Evolutionary conservation across 306 rosid genomes (phyloP).

Genomic region (Trifolium pratense): DNA sequence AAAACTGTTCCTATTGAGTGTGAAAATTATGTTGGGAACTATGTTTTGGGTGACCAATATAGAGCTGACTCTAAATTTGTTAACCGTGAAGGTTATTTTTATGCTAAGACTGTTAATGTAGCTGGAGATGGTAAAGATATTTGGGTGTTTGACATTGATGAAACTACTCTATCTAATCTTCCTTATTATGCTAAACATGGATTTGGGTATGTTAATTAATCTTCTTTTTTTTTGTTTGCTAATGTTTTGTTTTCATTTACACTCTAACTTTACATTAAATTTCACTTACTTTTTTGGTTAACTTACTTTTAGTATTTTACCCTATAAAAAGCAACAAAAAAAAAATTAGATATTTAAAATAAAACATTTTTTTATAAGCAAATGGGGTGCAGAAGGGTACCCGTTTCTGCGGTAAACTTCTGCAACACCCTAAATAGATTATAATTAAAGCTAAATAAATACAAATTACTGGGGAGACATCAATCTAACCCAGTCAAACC

Average conservation of each 20-base stretch:
- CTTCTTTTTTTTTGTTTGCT: not conserved
- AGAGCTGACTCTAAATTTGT: slow-evolving; percentile 52
- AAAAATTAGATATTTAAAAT: too few relatives aligned
- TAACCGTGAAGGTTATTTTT: slow-evolving; percentile 35
- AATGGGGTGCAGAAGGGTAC: too few relatives aligned
- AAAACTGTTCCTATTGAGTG: slow-evolving; percentile 51
- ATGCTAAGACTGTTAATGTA: slow-evolving; percentile 37
- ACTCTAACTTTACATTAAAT: not conserved
- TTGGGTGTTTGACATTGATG: slow-evolving; percentile 62
- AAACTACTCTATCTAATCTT: slow-evolving; percentile 62
- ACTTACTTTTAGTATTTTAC: not conserved
- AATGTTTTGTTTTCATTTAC: not conserved
- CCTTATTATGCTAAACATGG: slow-evolving; percentile 57
- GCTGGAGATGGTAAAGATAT: slow-evolving; percentile 34
- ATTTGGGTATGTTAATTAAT: slow-evolving; percentile 49
- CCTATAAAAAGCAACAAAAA: not conserved
- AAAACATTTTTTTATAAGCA: too few relatives aligned
- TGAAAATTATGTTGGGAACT: slow-evolving; percentile 52
- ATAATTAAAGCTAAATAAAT: too few relatives aligned
- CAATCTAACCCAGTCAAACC: too few relatives aligned
- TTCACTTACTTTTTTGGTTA: not conserved
- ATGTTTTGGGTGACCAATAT: slow-evolving; percentile 52
- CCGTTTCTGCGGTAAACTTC: too few relatives aligned
- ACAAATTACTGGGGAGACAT: too few relatives aligned
- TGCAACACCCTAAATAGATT: too few relatives aligned